phyloP scores from a whole-genome alignment of 2,329 filamentous ascomycete genomes.

The Sordariomycetes sp. region DNA sequence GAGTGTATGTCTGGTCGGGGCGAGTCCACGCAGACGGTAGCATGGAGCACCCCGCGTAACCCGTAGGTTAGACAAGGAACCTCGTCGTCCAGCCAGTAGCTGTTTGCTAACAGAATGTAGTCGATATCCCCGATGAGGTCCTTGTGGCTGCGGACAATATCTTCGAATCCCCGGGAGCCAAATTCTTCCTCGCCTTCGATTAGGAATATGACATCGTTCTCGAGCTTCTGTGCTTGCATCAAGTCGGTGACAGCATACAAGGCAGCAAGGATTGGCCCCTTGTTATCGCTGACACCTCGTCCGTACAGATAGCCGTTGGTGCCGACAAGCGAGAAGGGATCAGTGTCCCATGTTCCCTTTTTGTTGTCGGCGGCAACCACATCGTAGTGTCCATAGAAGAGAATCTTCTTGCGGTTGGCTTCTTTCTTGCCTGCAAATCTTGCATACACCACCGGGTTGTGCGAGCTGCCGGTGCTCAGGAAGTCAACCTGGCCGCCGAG shows the following conservation, averaged over 20 bases:
- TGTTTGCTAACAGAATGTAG: slow-evolving; percentile 92
- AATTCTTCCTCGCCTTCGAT: slow-evolving; percentile 97
- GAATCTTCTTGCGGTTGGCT: slow-evolving; percentile 68
- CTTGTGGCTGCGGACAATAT: slow-evolving; percentile 73
- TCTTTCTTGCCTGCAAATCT: slow-evolving; percentile 72
- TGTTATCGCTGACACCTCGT: slow-evolving; percentile 95
- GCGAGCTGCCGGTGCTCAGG: slow-evolving; percentile 68
- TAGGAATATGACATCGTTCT: slow-evolving; percentile 84
- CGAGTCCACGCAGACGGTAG: slow-evolving; percentile 81
- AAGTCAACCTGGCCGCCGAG: slow-evolving; percentile 85
- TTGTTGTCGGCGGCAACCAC: slow-evolving; percentile 85
- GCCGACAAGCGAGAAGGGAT: slow-evolving; percentile 85
- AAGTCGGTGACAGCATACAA: slow-evolving; percentile 90
- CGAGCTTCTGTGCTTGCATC: slow-evolving; percentile 71
- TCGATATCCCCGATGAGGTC: slow-evolving; percentile 81
- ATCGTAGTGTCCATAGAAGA: slow-evolving; percentile 98
- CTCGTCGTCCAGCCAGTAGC: slow-evolving; percentile 96
- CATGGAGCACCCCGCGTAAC: slow-evolving; percentile 85
- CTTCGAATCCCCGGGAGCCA: slow-evolving; percentile 82
- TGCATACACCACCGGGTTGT: slow-evolving; percentile 90
- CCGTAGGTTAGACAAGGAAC: slow-evolving; percentile 95
- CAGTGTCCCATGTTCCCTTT: slow-evolving; percentile 72
- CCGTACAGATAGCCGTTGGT: slow-evolving; percentile 91
- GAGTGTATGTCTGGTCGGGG: slow-evolving; percentile 84
- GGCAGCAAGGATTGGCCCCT: slow-evolving; percentile 89